phyloP scores from a whole-genome alignment of 345 rosid genomes.

The Populus alba region DNA sequence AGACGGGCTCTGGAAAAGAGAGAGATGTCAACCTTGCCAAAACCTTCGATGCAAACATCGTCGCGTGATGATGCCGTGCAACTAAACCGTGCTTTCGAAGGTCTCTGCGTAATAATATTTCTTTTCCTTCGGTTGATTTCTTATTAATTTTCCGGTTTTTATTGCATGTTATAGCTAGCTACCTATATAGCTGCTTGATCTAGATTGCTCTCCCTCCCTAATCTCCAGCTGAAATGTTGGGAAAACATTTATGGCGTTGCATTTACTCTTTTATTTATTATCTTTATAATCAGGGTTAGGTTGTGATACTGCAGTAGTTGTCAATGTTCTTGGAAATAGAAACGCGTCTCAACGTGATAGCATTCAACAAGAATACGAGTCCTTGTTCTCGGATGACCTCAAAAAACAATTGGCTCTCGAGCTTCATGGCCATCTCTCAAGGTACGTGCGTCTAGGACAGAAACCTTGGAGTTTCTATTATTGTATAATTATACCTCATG shows the following conservation, averaged over 20 bases:
- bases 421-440: conserved; percentile 58
- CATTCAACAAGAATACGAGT: conserved; percentile 60
- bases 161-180: background rate
- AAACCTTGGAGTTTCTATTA: background rate
- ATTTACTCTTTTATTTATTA: background rate
- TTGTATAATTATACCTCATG: too few relatives aligned
- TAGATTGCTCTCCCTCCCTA: background rate
- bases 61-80: conserved; percentile 55
- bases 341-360: conserved; percentile 46
- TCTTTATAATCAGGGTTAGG: conserved; percentile 42
- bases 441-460: conserved; percentile 10
- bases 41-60: conserved; percentile 37
- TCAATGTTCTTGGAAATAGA: conserved; percentile 53
- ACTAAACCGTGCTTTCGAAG: conserved; percentile 59
- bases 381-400: conserved; percentile 45
- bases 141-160: background rate
- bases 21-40: conserved; percentile 40
- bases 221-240: background rate
- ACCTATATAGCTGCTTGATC: background rate
- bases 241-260: background rate
- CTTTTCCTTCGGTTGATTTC: background rate
- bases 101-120: conserved; percentile 15
- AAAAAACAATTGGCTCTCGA: conserved; percentile 48
- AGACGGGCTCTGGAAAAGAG: background rate
- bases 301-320: conserved; percentile 46